Conservation (phyloP, 768 basidiomycete species). For the Phylloporus sp. region DNA sequence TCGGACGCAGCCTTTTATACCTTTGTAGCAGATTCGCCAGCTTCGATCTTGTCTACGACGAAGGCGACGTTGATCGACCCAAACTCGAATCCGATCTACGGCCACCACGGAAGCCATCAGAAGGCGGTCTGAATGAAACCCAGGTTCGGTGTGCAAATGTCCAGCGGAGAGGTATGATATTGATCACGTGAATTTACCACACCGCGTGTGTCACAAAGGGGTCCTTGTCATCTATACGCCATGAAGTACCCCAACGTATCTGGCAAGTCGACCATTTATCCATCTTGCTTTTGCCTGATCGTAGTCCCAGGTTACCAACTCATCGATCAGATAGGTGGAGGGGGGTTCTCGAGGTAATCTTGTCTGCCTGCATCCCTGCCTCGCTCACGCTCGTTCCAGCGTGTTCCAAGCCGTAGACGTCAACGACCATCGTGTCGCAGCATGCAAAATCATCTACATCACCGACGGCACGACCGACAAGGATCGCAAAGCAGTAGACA, state of each 20-base stretch:
- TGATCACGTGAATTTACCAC: constrained; percentile 18
- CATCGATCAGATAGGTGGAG: constrained; percentile 75
- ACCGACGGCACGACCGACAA: constrained; percentile 58
- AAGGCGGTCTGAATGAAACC: too few relatives aligned
- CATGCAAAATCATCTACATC: constrained; percentile 78
- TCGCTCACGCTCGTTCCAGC: constrained; percentile 34
- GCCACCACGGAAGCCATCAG: too few relatives aligned
- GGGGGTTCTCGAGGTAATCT: constrained; percentile 75
- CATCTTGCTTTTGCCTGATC: accelerated
- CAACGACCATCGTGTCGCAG: constrained; percentile 61
- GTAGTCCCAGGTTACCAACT: constrained; percentile 56
- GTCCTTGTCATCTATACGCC: not conserved
- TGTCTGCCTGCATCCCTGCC: not conserved
- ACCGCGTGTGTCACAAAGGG: constrained; percentile 25
- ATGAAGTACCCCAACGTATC: constrained; percentile 33
- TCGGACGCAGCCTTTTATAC: too few relatives aligned
- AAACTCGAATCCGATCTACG: too few relatives aligned
- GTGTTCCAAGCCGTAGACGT: constrained; percentile 81
- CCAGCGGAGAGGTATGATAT: too few relatives aligned
- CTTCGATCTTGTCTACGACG: too few relatives aligned
- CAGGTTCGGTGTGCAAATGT: too few relatives aligned
- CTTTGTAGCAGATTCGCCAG: too few relatives aligned
- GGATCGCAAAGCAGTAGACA: constrained; percentile 77
- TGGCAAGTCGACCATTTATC: constrained; percentile 14
- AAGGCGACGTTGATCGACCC: too few relatives aligned